A percentile compares a stretch with the other conserved stretches of the same genome.
These are phyloP conservation scores for Eremomyces bilateralis DNA, from an alignment of 495 filamentous ascomycete genomes.

Conservation along the genomic window DNA sequence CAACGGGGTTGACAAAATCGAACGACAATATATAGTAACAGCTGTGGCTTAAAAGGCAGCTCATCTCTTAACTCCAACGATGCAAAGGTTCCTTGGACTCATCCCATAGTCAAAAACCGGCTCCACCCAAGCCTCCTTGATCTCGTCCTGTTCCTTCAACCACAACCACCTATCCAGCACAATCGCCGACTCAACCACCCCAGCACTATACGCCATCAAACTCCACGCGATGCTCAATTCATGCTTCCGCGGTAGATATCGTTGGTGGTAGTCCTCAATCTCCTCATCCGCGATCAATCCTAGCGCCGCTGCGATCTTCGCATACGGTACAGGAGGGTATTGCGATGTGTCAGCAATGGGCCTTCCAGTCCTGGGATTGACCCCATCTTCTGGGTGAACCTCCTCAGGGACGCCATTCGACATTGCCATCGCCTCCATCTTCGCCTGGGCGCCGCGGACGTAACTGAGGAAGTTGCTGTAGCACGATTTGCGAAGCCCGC, in stretches of 20 bases:
- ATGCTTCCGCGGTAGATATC: conserved; percentile 45
- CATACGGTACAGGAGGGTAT: too few relatives aligned
- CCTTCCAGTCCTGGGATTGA: conserved; percentile 5
- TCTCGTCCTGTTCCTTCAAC: conserved; percentile 44
- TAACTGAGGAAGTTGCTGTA: conserved; percentile 61
- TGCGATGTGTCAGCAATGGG: too few relatives aligned
- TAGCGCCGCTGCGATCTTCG: conserved; percentile 37
- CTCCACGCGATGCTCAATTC: conserved; percentile 75
- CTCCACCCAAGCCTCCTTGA: conserved; percentile 57
- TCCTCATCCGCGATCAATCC: conserved; percentile 46
- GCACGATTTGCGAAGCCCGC: conserved; percentile 57
- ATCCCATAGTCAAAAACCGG: conserved; percentile 73
- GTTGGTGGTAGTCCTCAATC: conserved; percentile 41
- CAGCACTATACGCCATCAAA: conserved; percentile 86
- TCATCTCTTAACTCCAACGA: conserved; percentile 66
- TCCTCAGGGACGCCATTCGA: conserved; percentile 19
- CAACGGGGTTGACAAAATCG: too few relatives aligned
- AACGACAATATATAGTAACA: too few relatives aligned
- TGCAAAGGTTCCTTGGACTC: conserved; percentile 75
- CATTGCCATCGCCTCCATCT: too few relatives aligned
- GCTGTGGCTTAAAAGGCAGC: neutral
- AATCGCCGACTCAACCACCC: conserved; percentile 70
- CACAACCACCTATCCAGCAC: conserved; percentile 85
- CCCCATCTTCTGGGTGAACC: conserved; percentile 7
- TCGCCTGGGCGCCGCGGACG: conserved; percentile 54